These are phyloP conservation scores for Karstenula rhodostoma DNA, from an alignment of 2,329 filamentous ascomycete genomes.

Conservation along the genomic window DNA sequence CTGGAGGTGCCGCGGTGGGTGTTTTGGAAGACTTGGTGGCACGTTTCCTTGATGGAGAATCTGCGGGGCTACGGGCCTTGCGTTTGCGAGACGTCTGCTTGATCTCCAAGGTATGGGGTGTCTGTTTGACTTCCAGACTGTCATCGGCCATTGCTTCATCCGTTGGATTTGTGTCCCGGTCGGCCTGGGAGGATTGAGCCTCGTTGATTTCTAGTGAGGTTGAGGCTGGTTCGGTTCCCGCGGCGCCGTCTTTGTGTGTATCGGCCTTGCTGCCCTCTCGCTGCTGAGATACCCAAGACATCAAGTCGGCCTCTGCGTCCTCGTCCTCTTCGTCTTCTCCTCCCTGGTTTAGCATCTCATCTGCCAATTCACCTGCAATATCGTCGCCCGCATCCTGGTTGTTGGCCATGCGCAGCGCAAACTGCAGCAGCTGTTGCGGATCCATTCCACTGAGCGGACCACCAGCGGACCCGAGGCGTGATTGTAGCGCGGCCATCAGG, in stretches of 20 bases:
- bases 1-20: slow-evolving; percentile 48
- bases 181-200: slow-evolving; percentile 32
- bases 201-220: neutral
- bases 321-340: slow-evolving; percentile 42
- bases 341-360: slow-evolving; percentile 50
- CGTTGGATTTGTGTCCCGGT: slow-evolving; percentile 21
- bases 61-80: slow-evolving; percentile 34
- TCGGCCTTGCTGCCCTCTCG: slow-evolving; percentile 30
- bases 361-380: slow-evolving; percentile 53
- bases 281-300: slow-evolving; percentile 45
- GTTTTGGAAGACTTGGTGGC: slow-evolving; percentile 43
- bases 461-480: slow-evolving; percentile 43
- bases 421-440: slow-evolving; percentile 52
- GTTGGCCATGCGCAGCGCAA: slow-evolving; percentile 55
- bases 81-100: slow-evolving; percentile 40
- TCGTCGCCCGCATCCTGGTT: slow-evolving; percentile 53
- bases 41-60: slow-evolving; percentile 38
- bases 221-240: neutral
- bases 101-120: slow-evolving; percentile 1
- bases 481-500: slow-evolving; percentile 47
- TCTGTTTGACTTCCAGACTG: neutral
- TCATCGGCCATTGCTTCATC: slow-evolving; percentile 15
- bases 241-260: slow-evolving; percentile 8
- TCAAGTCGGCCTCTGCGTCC: slow-evolving; percentile 39
- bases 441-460: slow-evolving; percentile 52